A percentile compares a stretch with the other conserved stretches of the same genome.
These are phyloP conservation scores for Chara braunii DNA, from an alignment of 139 green algal genomes.

Conservation along the genomic window DNA sequence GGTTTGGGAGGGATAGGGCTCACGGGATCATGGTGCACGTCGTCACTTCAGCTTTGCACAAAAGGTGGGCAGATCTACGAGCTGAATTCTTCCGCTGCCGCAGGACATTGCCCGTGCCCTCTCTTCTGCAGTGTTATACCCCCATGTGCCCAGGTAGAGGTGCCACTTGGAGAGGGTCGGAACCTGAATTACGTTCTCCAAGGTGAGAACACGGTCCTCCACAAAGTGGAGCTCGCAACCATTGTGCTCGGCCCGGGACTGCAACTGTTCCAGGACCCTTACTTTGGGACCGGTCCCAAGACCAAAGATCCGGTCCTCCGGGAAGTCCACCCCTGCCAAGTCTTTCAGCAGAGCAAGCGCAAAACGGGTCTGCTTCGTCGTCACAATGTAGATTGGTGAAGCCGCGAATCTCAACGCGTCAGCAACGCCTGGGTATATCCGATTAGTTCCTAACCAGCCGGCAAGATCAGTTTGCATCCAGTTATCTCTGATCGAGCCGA, in stretches of 20 bases:
- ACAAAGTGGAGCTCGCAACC: conserved; percentile 33
- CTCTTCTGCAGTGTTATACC: conserved; percentile 45
- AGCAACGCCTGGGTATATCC: conserved; percentile 74
- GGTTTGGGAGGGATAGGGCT: no score
- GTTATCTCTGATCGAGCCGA: conserved; percentile 79
- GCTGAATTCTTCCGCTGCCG: conserved; percentile 1
- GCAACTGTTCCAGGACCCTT: conserved; percentile 33
- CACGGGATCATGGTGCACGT: no score
- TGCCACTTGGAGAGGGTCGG: conserved; percentile 20
- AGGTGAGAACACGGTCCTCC: conserved; percentile 42
- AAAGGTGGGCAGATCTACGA: conserved; percentile 27
- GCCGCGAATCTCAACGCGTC: conserved; percentile 52
- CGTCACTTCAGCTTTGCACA: conserved; percentile 26
- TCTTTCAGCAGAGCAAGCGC: conserved; percentile 54
- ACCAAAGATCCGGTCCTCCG: conserved; percentile 65
- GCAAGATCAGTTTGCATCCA: conserved; percentile 85
- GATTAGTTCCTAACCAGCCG: conserved; percentile 86
- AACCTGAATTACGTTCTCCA: conserved; percentile 39
- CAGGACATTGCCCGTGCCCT: conserved; percentile 1
- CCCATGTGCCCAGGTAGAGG: conserved; percentile 38
- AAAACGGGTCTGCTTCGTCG: conserved; percentile 80
- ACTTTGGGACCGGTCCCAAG: conserved; percentile 41
- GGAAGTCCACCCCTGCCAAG: conserved; percentile 71
- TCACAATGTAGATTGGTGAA: conserved; percentile 91
- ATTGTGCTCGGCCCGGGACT: neutral